Conservation (phyloP, 2,329 filamentous ascomycete genomes). For the Hypoxylon sp. region DNA sequence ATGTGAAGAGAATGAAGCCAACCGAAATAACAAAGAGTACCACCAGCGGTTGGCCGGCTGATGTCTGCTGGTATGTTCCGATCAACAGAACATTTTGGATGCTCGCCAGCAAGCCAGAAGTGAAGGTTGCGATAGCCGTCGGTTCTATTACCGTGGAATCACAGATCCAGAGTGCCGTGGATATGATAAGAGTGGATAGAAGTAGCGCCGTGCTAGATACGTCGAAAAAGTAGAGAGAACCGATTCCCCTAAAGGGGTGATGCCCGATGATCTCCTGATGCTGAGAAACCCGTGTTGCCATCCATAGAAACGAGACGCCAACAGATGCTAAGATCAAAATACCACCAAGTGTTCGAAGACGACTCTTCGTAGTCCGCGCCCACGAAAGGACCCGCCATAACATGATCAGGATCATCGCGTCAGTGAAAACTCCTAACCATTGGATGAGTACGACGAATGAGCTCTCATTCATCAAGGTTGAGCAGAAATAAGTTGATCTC, state of each 20-base stretch:
- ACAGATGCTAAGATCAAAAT: conserved; percentile 61
- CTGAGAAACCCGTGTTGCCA: conserved; percentile 54
- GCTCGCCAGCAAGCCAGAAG: conserved; percentile 58
- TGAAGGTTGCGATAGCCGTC: conserved; percentile 60
- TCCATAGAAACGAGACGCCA: conserved; percentile 57
- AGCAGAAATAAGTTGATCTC: conserved; percentile 68
- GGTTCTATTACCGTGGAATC: conserved; percentile 63
- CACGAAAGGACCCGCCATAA: conserved; percentile 68
- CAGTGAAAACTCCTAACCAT: conserved; percentile 62
- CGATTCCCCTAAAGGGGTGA: conserved; percentile 56
- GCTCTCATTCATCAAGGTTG: conserved; percentile 59
- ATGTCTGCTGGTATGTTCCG: conserved; percentile 64
- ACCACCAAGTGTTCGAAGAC: conserved; percentile 62
- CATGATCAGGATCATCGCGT: conserved; percentile 64
- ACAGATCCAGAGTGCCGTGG: conserved; percentile 63
- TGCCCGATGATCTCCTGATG: conserved; percentile 47
- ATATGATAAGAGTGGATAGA: conserved; percentile 62
- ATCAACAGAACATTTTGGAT: conserved; percentile 57
- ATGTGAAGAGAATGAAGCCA: conserved; percentile 62
- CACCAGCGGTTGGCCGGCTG: conserved; percentile 56
- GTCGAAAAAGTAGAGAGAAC: conserved; percentile 65
- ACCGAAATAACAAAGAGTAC: conserved; percentile 59
- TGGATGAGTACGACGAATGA: conserved; percentile 60
- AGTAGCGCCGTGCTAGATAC: conserved; percentile 64
- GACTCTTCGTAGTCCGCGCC: conserved; percentile 64